Base-by-base conservation (phyloP, 1,284 basidiomycete species). In the Ceratobasidium sp. region DNA sequence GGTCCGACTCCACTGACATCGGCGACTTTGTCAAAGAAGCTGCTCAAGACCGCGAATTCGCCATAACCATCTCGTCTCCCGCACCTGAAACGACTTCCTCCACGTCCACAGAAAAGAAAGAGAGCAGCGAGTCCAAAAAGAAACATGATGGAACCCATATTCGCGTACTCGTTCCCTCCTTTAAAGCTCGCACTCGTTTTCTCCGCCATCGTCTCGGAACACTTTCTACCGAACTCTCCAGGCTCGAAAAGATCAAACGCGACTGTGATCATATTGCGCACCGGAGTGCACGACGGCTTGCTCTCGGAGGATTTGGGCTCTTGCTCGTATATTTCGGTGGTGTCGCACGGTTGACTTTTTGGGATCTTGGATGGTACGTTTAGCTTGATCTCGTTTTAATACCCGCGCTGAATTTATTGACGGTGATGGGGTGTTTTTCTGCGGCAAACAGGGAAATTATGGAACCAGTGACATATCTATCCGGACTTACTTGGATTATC, bases 401-500 rank as follows among this genome's bases (percentile, higher is more conserved):
- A 32, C 71, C 35, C 23, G 11, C 52, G 62, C 26, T 18, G 35
- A 57, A 18, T 11, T 32, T 79, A 78, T 79, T 8, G 78, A 79
- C 74, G 78, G 78, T 64, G 76, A 79, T 0, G 76, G 77, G 52
- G 76, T 79, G 5, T 80, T 11, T 38, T 38, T 38, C 11, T 11
- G 35, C 6, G 35, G 35, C 11, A 38, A 38, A 76, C 49, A 88
- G 88, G 88, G 89, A 91, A 76, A 80, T 89, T 11, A 90, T 90
- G 88, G 89, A 91, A 77, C 89, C 89, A 1, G 85, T 90, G 57
- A 90, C 87, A 3, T 89, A 89, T 78, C 81, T 89, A 21, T 88
- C 87, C 16, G 87, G 87, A 13, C 80, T 89, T 11, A 86, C 87
- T 0, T 88, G 85, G 13, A 88, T 89, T 72, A 85, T 89, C 50